These are phyloP conservation scores for Incumbomyces delicatus DNA, from an alignment of 2,329 filamentous ascomycete species.

Conservation along the genomic window DNA sequence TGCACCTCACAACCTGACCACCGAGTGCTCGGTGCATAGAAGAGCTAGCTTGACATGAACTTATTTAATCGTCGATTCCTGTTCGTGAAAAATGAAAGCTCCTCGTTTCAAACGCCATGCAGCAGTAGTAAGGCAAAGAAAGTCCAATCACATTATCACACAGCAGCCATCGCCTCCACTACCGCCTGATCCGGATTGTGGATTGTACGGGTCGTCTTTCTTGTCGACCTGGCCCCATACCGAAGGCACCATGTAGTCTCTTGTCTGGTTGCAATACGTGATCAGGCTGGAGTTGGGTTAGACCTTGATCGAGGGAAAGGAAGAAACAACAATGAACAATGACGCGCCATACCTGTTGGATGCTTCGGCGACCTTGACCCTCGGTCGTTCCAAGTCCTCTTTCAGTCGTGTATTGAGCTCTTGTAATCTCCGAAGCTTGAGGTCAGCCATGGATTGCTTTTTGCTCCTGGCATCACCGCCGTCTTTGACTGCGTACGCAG, in stretches of 20 bases:
- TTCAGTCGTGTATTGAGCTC: constrained; percentile 93
- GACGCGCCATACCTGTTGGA: constrained; percentile 56
- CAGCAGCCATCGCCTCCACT: constrained; percentile 63
- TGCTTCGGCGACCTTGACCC: constrained; percentile 92
- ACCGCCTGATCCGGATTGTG: constrained; percentile 59
- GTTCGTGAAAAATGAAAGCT: too few relatives aligned
- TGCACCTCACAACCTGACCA: too few relatives aligned
- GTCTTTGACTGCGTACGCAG: constrained; percentile 56
- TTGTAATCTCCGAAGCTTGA: constrained; percentile 90
- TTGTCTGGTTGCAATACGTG: constrained; percentile 93
- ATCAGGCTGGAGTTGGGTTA: constrained; percentile 59
- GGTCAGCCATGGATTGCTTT: constrained; percentile 98
- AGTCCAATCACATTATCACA: constrained; percentile 66
- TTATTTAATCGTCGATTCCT: too few relatives aligned
- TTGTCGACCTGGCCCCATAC: constrained; percentile 92
- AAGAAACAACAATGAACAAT: constrained; percentile 23
- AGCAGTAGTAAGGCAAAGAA: too few relatives aligned
- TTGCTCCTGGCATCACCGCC: constrained; percentile 67
- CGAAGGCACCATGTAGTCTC: constrained; percentile 97
- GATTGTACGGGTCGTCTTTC: constrained; percentile 95
- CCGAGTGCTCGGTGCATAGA: too few relatives aligned
- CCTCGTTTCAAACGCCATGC: not conserved
- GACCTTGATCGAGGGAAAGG: not conserved
- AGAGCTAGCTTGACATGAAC: too few relatives aligned
- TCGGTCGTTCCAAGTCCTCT: constrained; percentile 88